phyloP scores from a whole-genome alignment of 495 filamentous ascomycete genomes.

The Neurospora sublineolata region DNA sequence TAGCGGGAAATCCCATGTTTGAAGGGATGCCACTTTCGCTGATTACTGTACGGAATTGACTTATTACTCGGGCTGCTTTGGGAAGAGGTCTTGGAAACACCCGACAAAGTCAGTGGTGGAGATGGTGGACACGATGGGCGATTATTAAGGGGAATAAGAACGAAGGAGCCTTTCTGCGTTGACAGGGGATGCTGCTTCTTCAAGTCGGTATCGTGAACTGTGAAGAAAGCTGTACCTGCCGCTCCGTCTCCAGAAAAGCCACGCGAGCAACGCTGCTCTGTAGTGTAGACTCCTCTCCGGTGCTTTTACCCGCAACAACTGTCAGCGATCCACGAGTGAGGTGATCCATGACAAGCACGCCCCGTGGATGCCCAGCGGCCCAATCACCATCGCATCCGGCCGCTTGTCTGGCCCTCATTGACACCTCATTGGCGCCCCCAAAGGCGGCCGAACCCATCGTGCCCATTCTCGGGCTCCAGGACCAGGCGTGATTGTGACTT shows the following conservation, averaged over 20 bases:
- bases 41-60: neutral
- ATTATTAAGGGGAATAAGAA: neutral
- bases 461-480: neutral
- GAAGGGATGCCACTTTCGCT: neutral
- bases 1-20: neutral
- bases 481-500: neutral
- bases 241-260: neutral
- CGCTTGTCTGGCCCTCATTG: neutral
- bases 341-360: neutral
- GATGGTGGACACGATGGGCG: neutral
- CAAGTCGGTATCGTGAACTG: neutral
- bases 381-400: neutral
- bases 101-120: neutral
- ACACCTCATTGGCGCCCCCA: neutral
- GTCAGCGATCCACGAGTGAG: neutral
- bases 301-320: neutral
- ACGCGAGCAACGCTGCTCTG: neutral
- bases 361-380: neutral
- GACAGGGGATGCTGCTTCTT: neutral
- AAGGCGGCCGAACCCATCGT: neutral
- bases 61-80: neutral
- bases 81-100: neutral
- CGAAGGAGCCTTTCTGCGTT: neutral
- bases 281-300: neutral
- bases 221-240: neutral